These are phyloP conservation scores for Cercospora brassicicola DNA, from an alignment of 2,329 filamentous ascomycete species.

Conservation along the genomic window DNA sequence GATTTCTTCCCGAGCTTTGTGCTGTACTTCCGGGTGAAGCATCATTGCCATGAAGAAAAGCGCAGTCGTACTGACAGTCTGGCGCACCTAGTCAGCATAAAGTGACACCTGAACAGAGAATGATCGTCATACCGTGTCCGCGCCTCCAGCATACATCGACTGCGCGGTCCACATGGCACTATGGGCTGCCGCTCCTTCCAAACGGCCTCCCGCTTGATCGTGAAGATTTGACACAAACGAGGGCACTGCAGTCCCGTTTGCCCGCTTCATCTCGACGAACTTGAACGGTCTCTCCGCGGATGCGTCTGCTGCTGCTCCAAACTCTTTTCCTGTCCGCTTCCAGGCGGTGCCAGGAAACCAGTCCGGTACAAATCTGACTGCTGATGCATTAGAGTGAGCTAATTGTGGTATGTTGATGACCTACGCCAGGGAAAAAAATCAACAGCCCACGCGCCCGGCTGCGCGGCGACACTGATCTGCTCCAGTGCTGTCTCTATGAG, in stretches of 20 bases:
- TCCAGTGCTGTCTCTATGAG: slow-evolving; percentile 44
- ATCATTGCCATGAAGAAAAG: slow-evolving; percentile 40
- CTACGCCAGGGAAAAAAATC: slow-evolving; percentile 47
- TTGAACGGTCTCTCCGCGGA: slow-evolving; percentile 45
- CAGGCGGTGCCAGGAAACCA: slow-evolving; percentile 51
- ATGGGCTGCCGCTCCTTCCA: slow-evolving; percentile 36
- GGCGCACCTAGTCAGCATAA: neutral
- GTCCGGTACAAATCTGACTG: slow-evolving; percentile 45
- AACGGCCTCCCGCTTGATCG: slow-evolving; percentile 31
- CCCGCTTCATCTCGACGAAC: slow-evolving; percentile 45
- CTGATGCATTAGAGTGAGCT: neutral
- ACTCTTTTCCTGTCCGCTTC: slow-evolving; percentile 45
- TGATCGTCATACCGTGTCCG: slow-evolving; percentile 39
- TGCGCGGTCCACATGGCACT: slow-evolving; percentile 47
- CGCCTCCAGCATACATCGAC: slow-evolving; percentile 46
- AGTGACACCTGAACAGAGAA: neutral
- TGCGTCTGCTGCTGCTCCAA: slow-evolving; percentile 37
- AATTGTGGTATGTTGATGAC: neutral
- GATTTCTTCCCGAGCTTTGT: slow-evolving; percentile 38
- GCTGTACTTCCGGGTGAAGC: slow-evolving; percentile 34
- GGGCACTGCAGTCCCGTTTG: slow-evolving; percentile 31
- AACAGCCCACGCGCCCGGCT: slow-evolving; percentile 49
- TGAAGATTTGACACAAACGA: slow-evolving; percentile 48
- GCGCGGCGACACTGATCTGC: slow-evolving; percentile 43
- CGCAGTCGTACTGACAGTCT: slow-evolving; percentile 30